phyloP scores from a whole-genome alignment of 2,329 filamentous ascomycete species.

The Aspergillus bombycis region DNA sequence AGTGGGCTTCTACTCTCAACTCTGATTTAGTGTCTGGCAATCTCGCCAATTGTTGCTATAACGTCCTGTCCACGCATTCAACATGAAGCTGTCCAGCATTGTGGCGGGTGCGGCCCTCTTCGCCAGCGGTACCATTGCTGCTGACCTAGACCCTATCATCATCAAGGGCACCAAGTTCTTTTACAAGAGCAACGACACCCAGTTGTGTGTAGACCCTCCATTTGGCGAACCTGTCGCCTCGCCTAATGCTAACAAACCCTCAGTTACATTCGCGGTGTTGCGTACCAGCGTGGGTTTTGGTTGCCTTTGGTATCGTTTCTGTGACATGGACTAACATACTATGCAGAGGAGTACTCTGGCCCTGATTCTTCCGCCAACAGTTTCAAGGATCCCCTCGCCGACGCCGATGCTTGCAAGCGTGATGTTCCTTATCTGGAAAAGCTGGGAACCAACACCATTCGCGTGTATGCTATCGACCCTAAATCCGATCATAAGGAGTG shows the following conservation, averaged over 20 bases:
- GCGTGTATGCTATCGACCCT: slow-evolving; percentile 89
- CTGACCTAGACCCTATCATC: slow-evolving; percentile 58
- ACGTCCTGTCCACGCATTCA: slow-evolving; percentile 24
- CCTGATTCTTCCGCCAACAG: slow-evolving; percentile 54
- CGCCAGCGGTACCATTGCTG: slow-evolving; percentile 50
- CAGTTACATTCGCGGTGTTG: slow-evolving; percentile 84
- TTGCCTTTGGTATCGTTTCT: background rate
- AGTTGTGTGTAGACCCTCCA: slow-evolving; percentile 58
- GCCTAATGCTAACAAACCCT: background rate
- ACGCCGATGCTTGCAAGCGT: slow-evolving; percentile 70
- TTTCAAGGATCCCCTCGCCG: slow-evolving; percentile 81
- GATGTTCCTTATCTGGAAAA: slow-evolving; percentile 79
- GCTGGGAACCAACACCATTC: slow-evolving; percentile 85
- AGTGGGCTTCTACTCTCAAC: background rate
- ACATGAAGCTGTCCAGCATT: slow-evolving; percentile 55
- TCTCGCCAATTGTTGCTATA: background rate
- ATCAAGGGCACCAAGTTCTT: slow-evolving; percentile 85
- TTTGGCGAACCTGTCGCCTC: too few relatives aligned
- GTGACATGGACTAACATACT: background rate
- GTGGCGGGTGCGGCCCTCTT: slow-evolving; percentile 55
- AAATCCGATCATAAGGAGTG: slow-evolving; percentile 74
- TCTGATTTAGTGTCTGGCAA: slow-evolving; percentile 1
- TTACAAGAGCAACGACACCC: slow-evolving; percentile 74
- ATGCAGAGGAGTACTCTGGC: slow-evolving; percentile 63
- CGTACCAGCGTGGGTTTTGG: slow-evolving; percentile 70